phyloP scores from a whole-genome alignment of 179 eudicot genomes.

The Beta macrorhiza region DNA sequence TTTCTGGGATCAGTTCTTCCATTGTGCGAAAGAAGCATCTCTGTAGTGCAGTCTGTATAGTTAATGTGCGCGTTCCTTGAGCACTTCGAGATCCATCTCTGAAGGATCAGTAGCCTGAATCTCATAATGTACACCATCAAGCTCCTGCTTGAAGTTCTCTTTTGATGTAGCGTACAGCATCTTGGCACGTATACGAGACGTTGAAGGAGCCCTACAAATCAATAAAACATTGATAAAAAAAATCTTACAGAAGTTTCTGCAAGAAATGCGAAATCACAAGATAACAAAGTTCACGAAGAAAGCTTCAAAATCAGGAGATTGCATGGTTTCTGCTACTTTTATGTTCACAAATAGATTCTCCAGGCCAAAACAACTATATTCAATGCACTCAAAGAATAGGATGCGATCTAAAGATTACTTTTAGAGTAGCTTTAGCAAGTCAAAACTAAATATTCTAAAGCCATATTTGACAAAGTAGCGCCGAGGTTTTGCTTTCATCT shows the following conservation, averaged over 20 bases:
- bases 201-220: conserved; percentile 54
- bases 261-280: background rate
- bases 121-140: conserved; percentile 73
- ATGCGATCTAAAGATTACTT: too few relatives aligned
- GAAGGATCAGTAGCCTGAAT: conserved; percentile 81
- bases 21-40: background rate
- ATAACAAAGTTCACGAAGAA: background rate
- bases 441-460: too few relatives aligned
- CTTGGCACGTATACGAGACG: conserved; percentile 64
- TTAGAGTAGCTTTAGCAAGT: too few relatives aligned
- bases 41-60: background rate
- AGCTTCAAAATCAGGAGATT: background rate
- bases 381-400: too few relatives aligned
- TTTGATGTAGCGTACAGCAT: conserved; percentile 81
- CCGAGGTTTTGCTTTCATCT: too few relatives aligned
- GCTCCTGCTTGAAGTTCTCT: conserved; percentile 56
- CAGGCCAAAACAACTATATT: background rate
- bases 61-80: conserved; percentile 53
- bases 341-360: background rate
- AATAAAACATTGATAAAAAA: background rate
- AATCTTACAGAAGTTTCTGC: background rate
- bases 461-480: too few relatives aligned
- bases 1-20: conserved; percentile 8
- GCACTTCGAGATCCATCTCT: conserved; percentile 72
- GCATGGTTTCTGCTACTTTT: background rate